phyloP scores from a whole-genome alignment of 805 yeast species.

The Hanseniaspora clermontiae region DNA sequence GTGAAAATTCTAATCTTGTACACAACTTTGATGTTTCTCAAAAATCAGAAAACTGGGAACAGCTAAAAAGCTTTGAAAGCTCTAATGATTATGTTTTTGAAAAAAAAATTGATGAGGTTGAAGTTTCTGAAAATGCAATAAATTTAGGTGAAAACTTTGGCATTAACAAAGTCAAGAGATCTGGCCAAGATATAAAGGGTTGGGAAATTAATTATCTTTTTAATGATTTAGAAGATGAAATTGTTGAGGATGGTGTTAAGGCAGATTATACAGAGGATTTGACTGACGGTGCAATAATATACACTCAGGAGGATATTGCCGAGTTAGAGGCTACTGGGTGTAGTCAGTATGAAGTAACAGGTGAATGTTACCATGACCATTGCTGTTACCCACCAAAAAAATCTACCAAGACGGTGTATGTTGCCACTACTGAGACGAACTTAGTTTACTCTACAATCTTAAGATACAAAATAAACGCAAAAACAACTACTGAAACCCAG shows the following conservation, averaged over 20 bases:
- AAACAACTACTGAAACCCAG: conserved; percentile 22
- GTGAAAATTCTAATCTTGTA: neutral
- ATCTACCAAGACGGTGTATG: conserved; percentile 24
- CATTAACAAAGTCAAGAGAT: neutral
- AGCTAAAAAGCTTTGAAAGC: too few relatives aligned
- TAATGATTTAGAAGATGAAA: neutral
- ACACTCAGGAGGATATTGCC: neutral
- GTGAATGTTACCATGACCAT: conserved; percentile 2
- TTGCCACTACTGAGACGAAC: conserved; percentile 22
- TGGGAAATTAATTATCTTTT: neutral
- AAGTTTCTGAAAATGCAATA: neutral
- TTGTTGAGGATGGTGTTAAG: neutral
- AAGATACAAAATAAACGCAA: conserved; percentile 17
- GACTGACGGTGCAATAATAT: conserved; percentile 2
- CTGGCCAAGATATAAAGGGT: neutral
- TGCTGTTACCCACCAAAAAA: conserved; percentile 1
- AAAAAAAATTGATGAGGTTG: neutral
- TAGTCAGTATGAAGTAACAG: conserved; percentile 3
- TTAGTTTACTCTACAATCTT: conserved; percentile 18
- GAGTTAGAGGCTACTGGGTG: neutral
- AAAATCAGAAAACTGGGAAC: too few relatives aligned
- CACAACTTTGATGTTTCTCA: too few relatives aligned
- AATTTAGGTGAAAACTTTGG: neutral
- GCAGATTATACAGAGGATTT: neutral
- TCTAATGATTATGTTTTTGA: neutral